Conservation (phyloP, 192 early-diverging fungal species). For the Entomortierella lignicola region DNA sequence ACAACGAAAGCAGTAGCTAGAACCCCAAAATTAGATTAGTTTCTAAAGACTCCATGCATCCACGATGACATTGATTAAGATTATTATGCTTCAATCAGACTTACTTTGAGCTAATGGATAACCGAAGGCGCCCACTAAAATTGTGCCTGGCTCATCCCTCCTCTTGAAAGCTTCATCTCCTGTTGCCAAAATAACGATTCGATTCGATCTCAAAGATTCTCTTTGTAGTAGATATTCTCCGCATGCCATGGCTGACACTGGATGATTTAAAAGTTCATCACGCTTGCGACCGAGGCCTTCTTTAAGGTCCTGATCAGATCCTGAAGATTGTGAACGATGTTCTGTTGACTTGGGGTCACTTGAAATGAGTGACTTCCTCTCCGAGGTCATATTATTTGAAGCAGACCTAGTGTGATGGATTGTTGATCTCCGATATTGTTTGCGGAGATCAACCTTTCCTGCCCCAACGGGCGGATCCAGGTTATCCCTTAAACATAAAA, state of each 20-base stretch:
- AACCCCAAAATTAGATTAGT: slow-evolving; percentile 3
- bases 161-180: slow-evolving; percentile 43
- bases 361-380: background rate
- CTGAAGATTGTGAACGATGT: background rate
- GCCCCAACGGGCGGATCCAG: slow-evolving; percentile 35
- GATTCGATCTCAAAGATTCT: slow-evolving; percentile 64
- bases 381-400: slow-evolving; percentile 2
- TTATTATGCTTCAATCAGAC: background rate
- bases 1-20: slow-evolving; percentile 74
- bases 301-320: background rate
- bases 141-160: slow-evolving; percentile 20
- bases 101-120: slow-evolving; percentile 63
- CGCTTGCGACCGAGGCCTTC: background rate
- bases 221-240: slow-evolving; percentile 75
- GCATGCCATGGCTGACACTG: slow-evolving; percentile 17
- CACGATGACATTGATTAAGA: background rate
- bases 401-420: slow-evolving; percentile 5
- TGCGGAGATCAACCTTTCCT: slow-evolving; percentile 29
- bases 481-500: slow-evolving; percentile 69
- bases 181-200: slow-evolving; percentile 65
- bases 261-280: slow-evolving; percentile 14
- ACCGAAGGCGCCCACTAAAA: slow-evolving; percentile 58
- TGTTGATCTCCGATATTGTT: slow-evolving; percentile 30
- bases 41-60: background rate
- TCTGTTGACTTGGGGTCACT: background rate